phyloP scores from a whole-genome alignment of 805 yeast species.

The Pichia exigua region DNA sequence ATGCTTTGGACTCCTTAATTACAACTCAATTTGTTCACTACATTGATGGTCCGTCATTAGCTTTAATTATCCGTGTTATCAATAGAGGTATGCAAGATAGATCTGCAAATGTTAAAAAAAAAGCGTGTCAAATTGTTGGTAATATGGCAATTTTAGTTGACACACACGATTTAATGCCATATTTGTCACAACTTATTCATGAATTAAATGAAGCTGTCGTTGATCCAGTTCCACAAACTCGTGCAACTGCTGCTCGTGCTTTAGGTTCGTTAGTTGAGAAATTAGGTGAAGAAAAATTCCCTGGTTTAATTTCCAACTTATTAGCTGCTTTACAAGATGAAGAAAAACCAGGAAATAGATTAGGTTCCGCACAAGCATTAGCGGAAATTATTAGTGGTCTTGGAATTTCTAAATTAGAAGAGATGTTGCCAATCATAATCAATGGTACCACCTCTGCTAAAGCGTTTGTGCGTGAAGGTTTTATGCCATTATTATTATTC shows the following conservation, averaged over 20 bases:
- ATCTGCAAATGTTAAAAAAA: slow-evolving; percentile 85
- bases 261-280: slow-evolving; percentile 93
- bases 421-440: slow-evolving; percentile 73
- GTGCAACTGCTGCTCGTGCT: slow-evolving; percentile 97
- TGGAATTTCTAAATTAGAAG: slow-evolving; percentile 83
- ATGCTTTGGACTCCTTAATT: slow-evolving; percentile 76
- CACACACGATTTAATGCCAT: slow-evolving; percentile 75
- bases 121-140: slow-evolving; percentile 97
- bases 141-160: slow-evolving; percentile 97
- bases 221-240: slow-evolving; percentile 94
- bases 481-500: slow-evolving; percentile 79
- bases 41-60: slow-evolving; percentile 96
- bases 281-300: slow-evolving; percentile 93
- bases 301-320: slow-evolving; percentile 77
- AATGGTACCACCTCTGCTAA: slow-evolving; percentile 61
- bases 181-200: slow-evolving; percentile 64
- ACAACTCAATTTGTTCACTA: slow-evolving; percentile 94
- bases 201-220: slow-evolving; percentile 94
- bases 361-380: slow-evolving; percentile 96
- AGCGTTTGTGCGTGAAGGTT: slow-evolving; percentile 79
- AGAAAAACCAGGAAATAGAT: slow-evolving; percentile 75
- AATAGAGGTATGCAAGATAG: slow-evolving; percentile 94
- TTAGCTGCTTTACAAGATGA: slow-evolving; percentile 72
- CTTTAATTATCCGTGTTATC: slow-evolving; percentile 87
- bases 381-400: slow-evolving; percentile 91